Conservation (phyloP, 2,329 filamentous ascomycete genomes). For the Xylariaceae sp. region DNA sequence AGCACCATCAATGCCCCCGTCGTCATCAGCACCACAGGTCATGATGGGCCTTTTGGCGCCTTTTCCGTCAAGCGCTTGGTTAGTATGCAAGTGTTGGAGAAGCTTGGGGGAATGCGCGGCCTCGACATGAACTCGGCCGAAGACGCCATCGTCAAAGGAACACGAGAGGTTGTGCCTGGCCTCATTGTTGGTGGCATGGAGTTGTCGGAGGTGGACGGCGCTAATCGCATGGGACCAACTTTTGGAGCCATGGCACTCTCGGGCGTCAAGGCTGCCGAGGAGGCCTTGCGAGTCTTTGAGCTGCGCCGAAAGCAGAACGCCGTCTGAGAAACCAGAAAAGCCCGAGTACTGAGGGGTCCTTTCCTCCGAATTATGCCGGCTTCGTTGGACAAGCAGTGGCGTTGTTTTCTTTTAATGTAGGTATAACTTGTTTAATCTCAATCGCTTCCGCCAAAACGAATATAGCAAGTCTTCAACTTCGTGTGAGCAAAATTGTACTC, state of each 20-base stretch:
- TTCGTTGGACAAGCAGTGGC: too few species aligned
- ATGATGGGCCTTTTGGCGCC: conserved; percentile 86
- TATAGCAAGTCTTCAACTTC: not conserved
- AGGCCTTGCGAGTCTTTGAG: conserved; percentile 74
- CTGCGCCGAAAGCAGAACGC: conserved; percentile 72
- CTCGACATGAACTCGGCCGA: conserved; percentile 90
- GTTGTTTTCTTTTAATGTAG: too few species aligned
- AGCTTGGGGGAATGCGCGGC: conserved; percentile 87
- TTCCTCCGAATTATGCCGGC: not conserved
- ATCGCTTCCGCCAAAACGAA: not conserved
- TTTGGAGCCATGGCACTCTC: conserved; percentile 75
- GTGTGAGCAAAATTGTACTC: not conserved
- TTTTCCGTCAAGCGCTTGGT: conserved; percentile 90
- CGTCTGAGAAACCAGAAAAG: conserved; percentile 37
- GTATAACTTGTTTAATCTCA: not conserved
- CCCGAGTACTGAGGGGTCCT: not conserved
- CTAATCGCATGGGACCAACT: conserved; percentile 74
- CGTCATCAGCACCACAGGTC: conserved; percentile 84
- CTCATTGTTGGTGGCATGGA: conserved; percentile 96
- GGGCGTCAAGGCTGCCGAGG: conserved; percentile 88
- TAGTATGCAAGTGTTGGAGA: conserved; percentile 77
- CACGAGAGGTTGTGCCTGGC: conserved; percentile 80
- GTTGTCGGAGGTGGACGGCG: conserved; percentile 82
- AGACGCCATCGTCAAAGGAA: conserved; percentile 90
- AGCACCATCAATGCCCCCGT: conserved; percentile 94